These are phyloP conservation scores for Entomortierella beljakovae DNA, from an alignment of 192 early-diverging fungal species.

Conservation along the genomic window DNA sequence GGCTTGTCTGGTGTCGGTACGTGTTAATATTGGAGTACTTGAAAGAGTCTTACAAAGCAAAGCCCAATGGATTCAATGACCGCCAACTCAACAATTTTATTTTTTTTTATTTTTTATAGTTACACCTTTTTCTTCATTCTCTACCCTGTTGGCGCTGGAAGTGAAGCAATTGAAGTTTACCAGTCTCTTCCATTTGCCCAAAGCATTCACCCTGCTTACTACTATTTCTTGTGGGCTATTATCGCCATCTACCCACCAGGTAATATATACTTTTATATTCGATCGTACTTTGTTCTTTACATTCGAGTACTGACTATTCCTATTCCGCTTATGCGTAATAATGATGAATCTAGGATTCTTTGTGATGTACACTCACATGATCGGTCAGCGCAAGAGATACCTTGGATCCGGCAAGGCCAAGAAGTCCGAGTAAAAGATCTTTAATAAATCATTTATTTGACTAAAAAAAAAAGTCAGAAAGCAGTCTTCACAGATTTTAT, in stretches of 20 bases:
- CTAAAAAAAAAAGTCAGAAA: background rate
- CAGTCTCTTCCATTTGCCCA: conserved; percentile 73
- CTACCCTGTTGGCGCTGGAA: conserved; percentile 90
- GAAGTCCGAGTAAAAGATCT: conserved; percentile 42
- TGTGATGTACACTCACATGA: conserved; percentile 94
- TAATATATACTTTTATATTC: conserved; percentile 42
- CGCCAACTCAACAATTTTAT: conserved; percentile 22
- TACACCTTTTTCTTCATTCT: conserved; percentile 96
- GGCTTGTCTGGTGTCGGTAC: conserved; percentile 71
- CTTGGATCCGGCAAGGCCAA: conserved; percentile 60
- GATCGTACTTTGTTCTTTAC: background rate
- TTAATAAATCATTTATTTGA: background rate
- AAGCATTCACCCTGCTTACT: conserved; percentile 63
- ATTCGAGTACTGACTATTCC: background rate
- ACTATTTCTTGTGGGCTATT: conserved; percentile 68
- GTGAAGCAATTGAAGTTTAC: conserved; percentile 84
- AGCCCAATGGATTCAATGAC: conserved; percentile 38
- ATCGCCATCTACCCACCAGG: conserved; percentile 79
- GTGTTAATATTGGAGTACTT: conserved; percentile 8
- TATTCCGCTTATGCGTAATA: conserved; percentile 9
- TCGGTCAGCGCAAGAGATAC: conserved; percentile 85
- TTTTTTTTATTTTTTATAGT: conserved; percentile 59
- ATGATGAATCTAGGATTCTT: conserved; percentile 68
- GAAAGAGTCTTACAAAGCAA: conserved; percentile 14
- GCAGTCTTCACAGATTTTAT: conserved; percentile 3